Evolutionary conservation across 1,284 basidiomycete genomes (phyloP).

Genomic region (Austroboletus olivaceoglutinosus): DNA sequence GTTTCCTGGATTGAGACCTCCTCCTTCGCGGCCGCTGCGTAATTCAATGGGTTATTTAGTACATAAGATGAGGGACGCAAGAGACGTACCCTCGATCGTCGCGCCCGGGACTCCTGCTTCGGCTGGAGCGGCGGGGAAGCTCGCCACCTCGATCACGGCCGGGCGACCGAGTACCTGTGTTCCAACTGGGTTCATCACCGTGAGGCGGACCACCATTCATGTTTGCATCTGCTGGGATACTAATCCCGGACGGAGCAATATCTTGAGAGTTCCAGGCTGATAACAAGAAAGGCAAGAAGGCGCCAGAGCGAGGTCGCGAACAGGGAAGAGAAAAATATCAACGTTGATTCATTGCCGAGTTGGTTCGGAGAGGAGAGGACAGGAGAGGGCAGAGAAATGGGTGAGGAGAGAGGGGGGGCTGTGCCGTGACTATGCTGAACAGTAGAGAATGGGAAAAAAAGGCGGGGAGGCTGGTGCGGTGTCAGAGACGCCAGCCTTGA

Average conservation of each 20-base stretch:
- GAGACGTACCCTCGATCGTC: constrained; percentile 54
- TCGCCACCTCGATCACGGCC: constrained; percentile 46
- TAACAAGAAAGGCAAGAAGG: constrained; percentile 8
- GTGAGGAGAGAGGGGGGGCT: background rate
- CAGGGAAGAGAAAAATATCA: constrained; percentile 27
- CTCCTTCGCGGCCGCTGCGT: constrained; percentile 31
- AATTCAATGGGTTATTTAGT: background rate
- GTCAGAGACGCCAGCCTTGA: constrained; percentile 32
- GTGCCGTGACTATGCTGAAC: constrained; percentile 3
- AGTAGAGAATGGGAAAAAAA: constrained; percentile 9
- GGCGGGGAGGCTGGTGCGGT: constrained; percentile 9
- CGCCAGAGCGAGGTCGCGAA: constrained; percentile 16
- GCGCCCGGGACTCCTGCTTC: constrained; percentile 64
- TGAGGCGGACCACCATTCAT: constrained; percentile 43
- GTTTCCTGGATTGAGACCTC: constrained; percentile 83
- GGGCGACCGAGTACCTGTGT: constrained; percentile 46
- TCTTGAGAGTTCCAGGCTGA: constrained; percentile 80
- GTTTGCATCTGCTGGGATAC: constrained; percentile 62
- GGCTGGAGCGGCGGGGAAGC: constrained; percentile 59
- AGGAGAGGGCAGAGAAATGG: constrained; percentile 14
- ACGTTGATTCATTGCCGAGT: constrained; percentile 33
- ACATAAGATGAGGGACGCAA: constrained; percentile 1
- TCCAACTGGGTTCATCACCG: constrained; percentile 46
- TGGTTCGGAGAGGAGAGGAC: constrained; percentile 30
- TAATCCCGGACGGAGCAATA: constrained; percentile 66